Percentiles rank a stretch among this genome's conserved stretches.
Conservation (phyloP, 331 rosid species). For the Arachis monticola region DNA sequence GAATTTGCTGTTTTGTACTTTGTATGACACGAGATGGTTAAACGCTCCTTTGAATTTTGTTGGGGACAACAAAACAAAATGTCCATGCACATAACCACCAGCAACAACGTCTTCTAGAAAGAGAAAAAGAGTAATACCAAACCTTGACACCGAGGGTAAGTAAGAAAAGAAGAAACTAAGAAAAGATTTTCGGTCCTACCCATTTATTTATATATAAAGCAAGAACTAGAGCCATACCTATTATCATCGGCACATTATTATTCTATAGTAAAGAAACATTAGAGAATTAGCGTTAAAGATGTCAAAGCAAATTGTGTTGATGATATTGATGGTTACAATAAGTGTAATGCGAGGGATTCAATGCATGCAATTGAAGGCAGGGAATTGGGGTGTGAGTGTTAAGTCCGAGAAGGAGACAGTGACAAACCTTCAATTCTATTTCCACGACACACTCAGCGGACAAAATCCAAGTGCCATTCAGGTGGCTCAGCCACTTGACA, state of each 20-base stretch:
- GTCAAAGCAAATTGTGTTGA: slow-evolving; percentile 37
- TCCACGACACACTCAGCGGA: slow-evolving; percentile 74
- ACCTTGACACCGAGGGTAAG: background rate
- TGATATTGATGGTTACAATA: background rate
- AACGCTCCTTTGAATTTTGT: slow-evolving; percentile 36
- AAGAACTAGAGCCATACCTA: background rate
- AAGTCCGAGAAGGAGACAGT: slow-evolving; percentile 37
- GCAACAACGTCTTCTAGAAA: background rate
- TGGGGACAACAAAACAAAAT: background rate
- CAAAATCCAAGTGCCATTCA: slow-evolving; percentile 59
- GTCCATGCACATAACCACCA: background rate
- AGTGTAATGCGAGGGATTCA: slow-evolving; percentile 8
- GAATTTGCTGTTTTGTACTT: no score
- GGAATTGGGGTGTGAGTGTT: slow-evolving; percentile 42
- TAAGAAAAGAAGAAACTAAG: background rate
- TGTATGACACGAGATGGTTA: slow-evolving; percentile 24
- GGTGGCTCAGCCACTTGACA: slow-evolving; percentile 52
- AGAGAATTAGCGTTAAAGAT: slow-evolving; percentile 20
- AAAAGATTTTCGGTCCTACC: background rate
- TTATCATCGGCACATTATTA: background rate
- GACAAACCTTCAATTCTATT: slow-evolving; percentile 67
- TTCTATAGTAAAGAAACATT: background rate
- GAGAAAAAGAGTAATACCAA: background rate
- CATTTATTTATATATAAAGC: slow-evolving; percentile 20
- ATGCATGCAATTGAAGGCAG: slow-evolving; percentile 26